Percentiles rank a stretch among this genome's conserved stretches.
phyloP scores from a whole-genome alignment of 2,329 filamentous ascomycete species.

The Cordyceps cicadae region DNA sequence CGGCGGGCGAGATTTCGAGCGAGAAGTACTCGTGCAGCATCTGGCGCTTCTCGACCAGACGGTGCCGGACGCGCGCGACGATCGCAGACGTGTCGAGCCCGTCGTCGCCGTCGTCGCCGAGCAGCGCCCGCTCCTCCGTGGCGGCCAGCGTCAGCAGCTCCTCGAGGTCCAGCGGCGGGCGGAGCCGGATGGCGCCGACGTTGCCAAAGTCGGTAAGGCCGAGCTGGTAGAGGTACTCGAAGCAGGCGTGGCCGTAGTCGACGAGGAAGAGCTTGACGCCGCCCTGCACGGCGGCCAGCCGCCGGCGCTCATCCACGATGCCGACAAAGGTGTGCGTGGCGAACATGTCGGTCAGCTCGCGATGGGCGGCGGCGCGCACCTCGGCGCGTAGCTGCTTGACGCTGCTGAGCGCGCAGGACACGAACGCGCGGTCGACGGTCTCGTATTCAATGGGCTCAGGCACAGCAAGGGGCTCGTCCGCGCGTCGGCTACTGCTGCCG shows the following conservation, averaged over 20 bases:
- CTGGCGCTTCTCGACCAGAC: constrained; percentile 67
- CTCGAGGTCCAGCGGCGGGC: constrained; percentile 62
- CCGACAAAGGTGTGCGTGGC: constrained; percentile 88
- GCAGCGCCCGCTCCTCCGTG: constrained; percentile 52
- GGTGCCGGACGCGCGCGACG: constrained; percentile 54
- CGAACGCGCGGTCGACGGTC: constrained; percentile 57
- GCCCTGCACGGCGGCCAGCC: constrained; percentile 85
- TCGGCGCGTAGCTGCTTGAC: constrained; percentile 74
- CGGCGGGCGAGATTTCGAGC: constrained; percentile 69
- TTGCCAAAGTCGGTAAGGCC: constrained; percentile 94
- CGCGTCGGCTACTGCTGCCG: constrained; percentile 11
- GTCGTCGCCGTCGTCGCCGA: constrained; percentile 31
- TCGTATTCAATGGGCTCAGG: constrained; percentile 61
- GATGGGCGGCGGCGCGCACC: constrained; percentile 76
- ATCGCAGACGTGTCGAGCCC: constrained; percentile 61
- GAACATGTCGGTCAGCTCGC: constrained; percentile 78
- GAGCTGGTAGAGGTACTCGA: constrained; percentile 92
- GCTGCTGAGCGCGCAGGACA: constrained; percentile 68
- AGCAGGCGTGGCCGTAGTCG: constrained; percentile 80
- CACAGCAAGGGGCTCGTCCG: constrained; percentile 27
- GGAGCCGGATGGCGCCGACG: constrained; percentile 76
- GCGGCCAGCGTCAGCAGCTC: constrained; percentile 67
- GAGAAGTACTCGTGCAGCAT: constrained; percentile 94
- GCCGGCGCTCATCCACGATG: constrained; percentile 76
- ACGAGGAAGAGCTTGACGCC: constrained; percentile 88